A percentile compares a stretch with the other conserved stretches of the same genome.
phyloP scores from a whole-genome alignment of 805 yeast genomes.

The Cyberlindnera suaveolens region DNA sequence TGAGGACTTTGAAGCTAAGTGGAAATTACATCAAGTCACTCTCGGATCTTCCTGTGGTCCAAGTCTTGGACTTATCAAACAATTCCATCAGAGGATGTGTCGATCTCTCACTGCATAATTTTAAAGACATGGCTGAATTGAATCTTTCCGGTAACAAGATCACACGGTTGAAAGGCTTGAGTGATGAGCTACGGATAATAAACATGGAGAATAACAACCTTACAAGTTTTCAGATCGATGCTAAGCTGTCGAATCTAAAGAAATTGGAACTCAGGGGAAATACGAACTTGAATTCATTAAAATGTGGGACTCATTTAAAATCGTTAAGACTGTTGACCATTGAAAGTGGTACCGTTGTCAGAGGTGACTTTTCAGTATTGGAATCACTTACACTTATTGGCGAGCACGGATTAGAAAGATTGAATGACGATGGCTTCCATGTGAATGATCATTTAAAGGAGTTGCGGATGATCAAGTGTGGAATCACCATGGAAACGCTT shows the following conservation, averaged over 20 bases:
- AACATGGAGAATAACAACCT: constrained; percentile 12
- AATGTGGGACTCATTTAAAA: neutral
- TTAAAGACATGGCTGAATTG: constrained; percentile 14
- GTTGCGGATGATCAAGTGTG: neutral
- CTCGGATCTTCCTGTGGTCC: constrained; percentile 20
- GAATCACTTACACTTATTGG: neutral
- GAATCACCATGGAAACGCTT: neutral
- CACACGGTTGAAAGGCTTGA: constrained; percentile 1
- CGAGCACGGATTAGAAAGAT: neutral
- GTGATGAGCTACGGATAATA: constrained; percentile 14
- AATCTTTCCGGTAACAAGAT: constrained; percentile 13
- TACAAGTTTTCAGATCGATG: neutral
- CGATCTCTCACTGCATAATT: constrained; percentile 4
- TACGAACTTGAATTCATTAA: neutral
- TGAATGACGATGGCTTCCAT: neutral
- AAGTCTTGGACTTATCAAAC: constrained; percentile 28
- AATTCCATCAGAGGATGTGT: constrained; percentile 26
- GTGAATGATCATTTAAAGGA: neutral
- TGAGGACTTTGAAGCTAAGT: constrained; percentile 14
- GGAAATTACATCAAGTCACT: neutral
- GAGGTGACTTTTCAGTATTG: neutral
- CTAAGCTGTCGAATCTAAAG: neutral
- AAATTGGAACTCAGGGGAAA: constrained; percentile 1
- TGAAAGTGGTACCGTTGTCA: neutral
- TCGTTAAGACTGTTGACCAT: neutral